Percentiles rank a stretch among this genome's conserved stretches.
Conservation (phyloP, 306 rosid genomes). For the Neltuma alba region DNA sequence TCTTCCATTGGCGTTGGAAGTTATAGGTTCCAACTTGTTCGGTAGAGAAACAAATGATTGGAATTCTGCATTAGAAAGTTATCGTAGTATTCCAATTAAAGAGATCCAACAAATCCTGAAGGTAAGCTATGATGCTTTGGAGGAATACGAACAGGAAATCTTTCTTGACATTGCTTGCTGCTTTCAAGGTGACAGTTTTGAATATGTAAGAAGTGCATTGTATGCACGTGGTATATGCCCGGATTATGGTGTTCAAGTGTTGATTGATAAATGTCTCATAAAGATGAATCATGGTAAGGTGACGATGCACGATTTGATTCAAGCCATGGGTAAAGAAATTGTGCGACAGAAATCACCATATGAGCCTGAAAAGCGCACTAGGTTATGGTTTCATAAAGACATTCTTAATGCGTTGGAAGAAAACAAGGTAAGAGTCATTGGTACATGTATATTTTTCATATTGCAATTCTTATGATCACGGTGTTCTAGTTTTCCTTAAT, state of each 20-base stretch:
- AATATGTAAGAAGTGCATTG: background rate
- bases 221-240: background rate
- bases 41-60: background rate
- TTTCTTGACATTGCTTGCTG: slow-evolving; percentile 9
- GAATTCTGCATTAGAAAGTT: background rate
- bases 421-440: background rate
- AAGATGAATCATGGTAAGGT: background rate
- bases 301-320: slow-evolving; percentile 37
- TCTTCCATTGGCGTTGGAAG: too few relatives aligned
- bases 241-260: background rate
- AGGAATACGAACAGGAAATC: background rate
- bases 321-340: slow-evolving; percentile 37
- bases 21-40: slow-evolving; percentile 11
- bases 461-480: background rate
- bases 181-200: background rate
- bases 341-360: slow-evolving; percentile 23
- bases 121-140: slow-evolving; percentile 10
- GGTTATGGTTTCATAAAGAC: slow-evolving; percentile 40
- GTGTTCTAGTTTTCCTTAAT: background rate
- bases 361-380: background rate
- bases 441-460: background rate
- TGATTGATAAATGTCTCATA: slow-evolving; percentile 12
- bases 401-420: background rate
- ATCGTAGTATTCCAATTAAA: background rate
- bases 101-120: background rate